phyloP scores from a whole-genome alignment of 1,284 basidiomycete genomes.

The Boletus sp. region DNA sequence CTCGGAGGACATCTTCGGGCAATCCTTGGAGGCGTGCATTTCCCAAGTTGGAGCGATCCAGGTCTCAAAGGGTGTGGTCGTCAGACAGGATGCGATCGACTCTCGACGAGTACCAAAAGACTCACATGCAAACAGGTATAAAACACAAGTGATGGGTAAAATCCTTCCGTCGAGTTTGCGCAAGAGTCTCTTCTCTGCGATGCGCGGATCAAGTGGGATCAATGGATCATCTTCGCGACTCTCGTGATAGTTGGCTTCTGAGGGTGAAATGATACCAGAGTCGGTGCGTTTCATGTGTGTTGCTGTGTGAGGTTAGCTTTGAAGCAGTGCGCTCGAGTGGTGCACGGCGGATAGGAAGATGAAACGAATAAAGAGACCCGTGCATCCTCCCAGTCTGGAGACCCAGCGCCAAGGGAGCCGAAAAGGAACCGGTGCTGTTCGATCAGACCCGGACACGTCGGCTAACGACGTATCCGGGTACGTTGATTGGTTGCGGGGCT shows the following conservation, averaged over 20 bases:
- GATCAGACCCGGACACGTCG: background rate
- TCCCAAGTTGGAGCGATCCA: slow-evolving; percentile 72
- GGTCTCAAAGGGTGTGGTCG: slow-evolving; percentile 39
- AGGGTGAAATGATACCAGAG: slow-evolving; percentile 2
- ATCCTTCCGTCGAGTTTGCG: slow-evolving; percentile 66
- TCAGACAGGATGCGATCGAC: background rate
- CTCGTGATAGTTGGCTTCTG: slow-evolving; percentile 8
- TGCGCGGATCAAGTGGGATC: slow-evolving; percentile 20
- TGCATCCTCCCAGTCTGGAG: no score
- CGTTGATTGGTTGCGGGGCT: background rate
- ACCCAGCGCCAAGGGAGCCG: slow-evolving; percentile 4
- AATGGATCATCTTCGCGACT: slow-evolving; percentile 22
- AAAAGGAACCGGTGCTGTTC: background rate
- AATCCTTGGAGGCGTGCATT: slow-evolving; percentile 73
- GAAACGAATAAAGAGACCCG: no score
- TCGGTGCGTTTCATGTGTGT: slow-evolving; percentile 22
- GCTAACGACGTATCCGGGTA: background rate
- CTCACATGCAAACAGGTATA: slow-evolving; percentile 75
- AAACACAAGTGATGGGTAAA: slow-evolving; percentile 63
- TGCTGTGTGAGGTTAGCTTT: background rate
- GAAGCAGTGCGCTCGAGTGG: no score
- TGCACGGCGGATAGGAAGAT: no score
- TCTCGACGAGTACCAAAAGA: slow-evolving; percentile 11
- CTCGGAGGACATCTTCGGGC: slow-evolving; percentile 56
- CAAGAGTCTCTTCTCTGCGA: slow-evolving; percentile 55